These are phyloP conservation scores for Gossypium lobatum DNA, from an alignment of 441 rosid species.

Conservation along the genomic window DNA sequence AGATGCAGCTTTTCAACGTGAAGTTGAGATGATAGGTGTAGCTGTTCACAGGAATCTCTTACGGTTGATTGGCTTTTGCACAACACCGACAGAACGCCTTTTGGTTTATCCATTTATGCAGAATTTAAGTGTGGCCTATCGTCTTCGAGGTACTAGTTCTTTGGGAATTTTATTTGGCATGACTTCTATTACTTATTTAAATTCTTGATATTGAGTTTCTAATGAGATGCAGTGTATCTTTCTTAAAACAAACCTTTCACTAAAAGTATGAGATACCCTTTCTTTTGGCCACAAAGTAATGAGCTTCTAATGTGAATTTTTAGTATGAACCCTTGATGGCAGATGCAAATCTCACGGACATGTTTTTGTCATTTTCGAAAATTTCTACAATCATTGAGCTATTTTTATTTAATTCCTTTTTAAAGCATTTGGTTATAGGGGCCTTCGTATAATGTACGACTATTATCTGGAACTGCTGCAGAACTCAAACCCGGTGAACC, in stretches of 20 bases:
- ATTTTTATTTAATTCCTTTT: neutral
- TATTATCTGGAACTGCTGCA: conserved; percentile 26
- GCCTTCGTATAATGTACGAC: neutral
- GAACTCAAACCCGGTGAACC: conserved; percentile 70
- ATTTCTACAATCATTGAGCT: neutral
- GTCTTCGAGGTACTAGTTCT: conserved; percentile 57
- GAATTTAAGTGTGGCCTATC: conserved; percentile 85
- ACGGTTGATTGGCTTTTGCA: conserved; percentile 85
- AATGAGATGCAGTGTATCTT: neutral
- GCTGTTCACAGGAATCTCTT: conserved; percentile 87
- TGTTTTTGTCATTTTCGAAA: neutral
- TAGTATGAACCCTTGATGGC: neutral
- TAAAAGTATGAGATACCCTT: too few species aligned
- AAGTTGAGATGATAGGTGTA: conserved; percentile 92
- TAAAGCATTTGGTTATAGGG: neutral
- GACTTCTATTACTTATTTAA: neutral
- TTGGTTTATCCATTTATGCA: conserved; percentile 91
- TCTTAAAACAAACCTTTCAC: too few species aligned
- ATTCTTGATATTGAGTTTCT: neutral
- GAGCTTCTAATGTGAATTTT: neutral
- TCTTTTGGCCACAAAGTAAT: too few species aligned
- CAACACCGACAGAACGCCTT: conserved; percentile 82
- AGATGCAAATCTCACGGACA: neutral
- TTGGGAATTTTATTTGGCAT: neutral
- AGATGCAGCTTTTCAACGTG: conserved; percentile 87